A percentile compares a stretch with the other conserved stretches of the same genome.
phyloP scores from a whole-genome alignment of 2,329 filamentous ascomycete genomes.

The Penicillium concentricum region DNA sequence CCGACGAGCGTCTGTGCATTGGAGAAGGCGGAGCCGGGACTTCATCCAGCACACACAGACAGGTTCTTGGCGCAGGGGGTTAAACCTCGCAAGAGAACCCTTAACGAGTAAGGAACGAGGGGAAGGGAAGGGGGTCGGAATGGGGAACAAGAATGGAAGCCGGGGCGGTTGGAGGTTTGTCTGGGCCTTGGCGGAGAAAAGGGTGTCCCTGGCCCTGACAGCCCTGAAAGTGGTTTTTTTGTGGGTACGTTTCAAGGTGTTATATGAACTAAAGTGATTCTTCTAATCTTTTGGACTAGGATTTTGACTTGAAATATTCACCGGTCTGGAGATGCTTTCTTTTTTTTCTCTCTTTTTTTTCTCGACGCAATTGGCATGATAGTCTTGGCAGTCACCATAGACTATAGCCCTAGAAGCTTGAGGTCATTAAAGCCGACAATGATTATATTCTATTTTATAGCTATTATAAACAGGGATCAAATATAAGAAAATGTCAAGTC shows the following conservation, averaged over 20 bases:
- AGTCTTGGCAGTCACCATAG: conserved; percentile 10
- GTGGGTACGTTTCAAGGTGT: background rate
- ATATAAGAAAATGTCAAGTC: background rate
- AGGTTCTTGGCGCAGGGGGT: conserved; percentile 25
- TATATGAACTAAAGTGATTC: background rate
- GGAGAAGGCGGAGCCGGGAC: conserved; percentile 35
- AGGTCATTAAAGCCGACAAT: background rate
- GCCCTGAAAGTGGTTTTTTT: conserved; percentile 1
- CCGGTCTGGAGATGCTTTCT: background rate
- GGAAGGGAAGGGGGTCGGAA: conserved; percentile 6
- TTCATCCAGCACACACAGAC: conserved; percentile 36
- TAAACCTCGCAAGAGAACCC: conserved; percentile 16
- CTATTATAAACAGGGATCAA: background rate
- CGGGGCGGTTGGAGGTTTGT: conserved; percentile 10
- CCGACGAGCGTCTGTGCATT: conserved; percentile 49
- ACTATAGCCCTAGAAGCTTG: background rate
- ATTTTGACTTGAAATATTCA: background rate
- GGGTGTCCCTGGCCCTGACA: conserved; percentile 1
- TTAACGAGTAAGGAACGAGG: conserved; percentile 14
- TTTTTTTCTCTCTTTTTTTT: background rate
- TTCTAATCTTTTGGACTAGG: background rate
- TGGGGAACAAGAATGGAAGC: conserved; percentile 5
- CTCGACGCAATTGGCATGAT: conserved; percentile 17
- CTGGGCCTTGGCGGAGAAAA: conserved; percentile 18
- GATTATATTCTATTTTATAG: background rate